A percentile compares a stretch with the other conserved stretches of the same genome.
Conservation (phyloP, 1,284 basidiomycete species). For the Amylostereum areolatum region DNA sequence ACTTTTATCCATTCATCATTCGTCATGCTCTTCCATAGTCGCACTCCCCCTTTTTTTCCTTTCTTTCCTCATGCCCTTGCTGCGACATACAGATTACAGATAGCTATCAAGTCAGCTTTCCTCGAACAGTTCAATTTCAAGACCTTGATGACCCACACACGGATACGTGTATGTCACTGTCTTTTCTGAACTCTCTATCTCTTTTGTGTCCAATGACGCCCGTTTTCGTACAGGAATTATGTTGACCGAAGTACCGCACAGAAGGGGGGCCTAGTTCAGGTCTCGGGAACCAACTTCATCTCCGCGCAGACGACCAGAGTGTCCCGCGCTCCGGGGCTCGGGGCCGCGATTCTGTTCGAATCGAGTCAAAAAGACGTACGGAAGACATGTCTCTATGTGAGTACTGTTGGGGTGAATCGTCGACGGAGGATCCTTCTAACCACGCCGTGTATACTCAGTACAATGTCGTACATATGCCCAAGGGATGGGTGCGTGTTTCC, state of each 20-base stretch:
- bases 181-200: background rate
- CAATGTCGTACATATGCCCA: constrained; percentile 50
- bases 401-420: constrained; percentile 13
- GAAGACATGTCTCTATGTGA: constrained; percentile 51
- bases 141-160: background rate
- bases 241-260: constrained; percentile 27
- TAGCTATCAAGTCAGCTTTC: background rate
- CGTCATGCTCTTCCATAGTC: no score
- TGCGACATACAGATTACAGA: background rate
- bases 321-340: constrained; percentile 37
- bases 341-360: constrained; percentile 56
- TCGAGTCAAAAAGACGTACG: constrained; percentile 48
- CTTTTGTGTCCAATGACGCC: constrained; percentile 11
- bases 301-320: constrained; percentile 48
- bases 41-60: background rate
- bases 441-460: constrained; percentile 28
- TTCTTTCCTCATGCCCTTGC: background rate
- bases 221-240: constrained; percentile 17
- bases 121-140: background rate
- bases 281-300: constrained; percentile 22
- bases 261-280: constrained; percentile 26
- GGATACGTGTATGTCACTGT: background rate
- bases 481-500: constrained; percentile 43
- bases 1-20: no score
- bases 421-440: background rate